Evolutionary conservation across 2,329 filamentous ascomycete genomes (phyloP).

Genomic region (Periconia sp.): DNA sequence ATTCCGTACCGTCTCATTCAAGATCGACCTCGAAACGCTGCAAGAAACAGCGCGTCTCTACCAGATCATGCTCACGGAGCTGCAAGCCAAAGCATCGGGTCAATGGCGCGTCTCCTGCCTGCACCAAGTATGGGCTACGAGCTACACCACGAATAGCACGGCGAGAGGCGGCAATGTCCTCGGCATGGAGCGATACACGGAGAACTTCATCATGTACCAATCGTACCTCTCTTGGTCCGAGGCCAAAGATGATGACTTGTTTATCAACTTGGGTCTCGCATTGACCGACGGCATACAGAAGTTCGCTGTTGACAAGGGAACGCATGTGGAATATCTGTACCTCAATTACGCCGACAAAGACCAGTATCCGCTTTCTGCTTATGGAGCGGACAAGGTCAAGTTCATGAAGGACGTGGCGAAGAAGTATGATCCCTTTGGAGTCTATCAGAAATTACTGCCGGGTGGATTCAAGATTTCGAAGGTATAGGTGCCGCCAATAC

Average conservation of each 20-base stretch:
- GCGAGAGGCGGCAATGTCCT: slow-evolving; percentile 43
- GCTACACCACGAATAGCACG: slow-evolving; percentile 13
- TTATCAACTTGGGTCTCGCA: neutral
- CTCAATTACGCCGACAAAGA: slow-evolving; percentile 25
- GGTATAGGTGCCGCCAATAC: neutral
- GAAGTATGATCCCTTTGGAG: slow-evolving; percentile 5
- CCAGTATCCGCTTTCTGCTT: slow-evolving; percentile 11
- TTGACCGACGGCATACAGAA: neutral
- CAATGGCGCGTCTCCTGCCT: slow-evolving; percentile 15
- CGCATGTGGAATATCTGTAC: slow-evolving; percentile 12
- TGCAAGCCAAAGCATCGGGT: slow-evolving; percentile 32
- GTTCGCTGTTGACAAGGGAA: neutral
- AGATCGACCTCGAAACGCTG: slow-evolving; percentile 20
- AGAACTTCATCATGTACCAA: slow-evolving; percentile 17
- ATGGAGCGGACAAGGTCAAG: slow-evolving; percentile 5
- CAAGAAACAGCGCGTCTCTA: slow-evolving; percentile 30
- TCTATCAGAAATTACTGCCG: slow-evolving; percentile 1
- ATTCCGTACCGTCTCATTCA: slow-evolving; percentile 23
- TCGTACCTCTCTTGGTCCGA: slow-evolving; percentile 15
- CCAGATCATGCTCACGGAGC: slow-evolving; percentile 13
- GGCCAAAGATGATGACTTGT: slow-evolving; percentile 8
- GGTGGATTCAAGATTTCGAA: slow-evolving; percentile 7
- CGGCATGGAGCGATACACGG: slow-evolving; percentile 12
- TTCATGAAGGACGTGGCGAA: neutral
- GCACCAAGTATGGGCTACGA: slow-evolving; percentile 10